Evolutionary conservation across 345 rosid genomes (phyloP), one percentile per base, ranked within the genome.

Genomic region (Euphorbia lathyris): DNA sequence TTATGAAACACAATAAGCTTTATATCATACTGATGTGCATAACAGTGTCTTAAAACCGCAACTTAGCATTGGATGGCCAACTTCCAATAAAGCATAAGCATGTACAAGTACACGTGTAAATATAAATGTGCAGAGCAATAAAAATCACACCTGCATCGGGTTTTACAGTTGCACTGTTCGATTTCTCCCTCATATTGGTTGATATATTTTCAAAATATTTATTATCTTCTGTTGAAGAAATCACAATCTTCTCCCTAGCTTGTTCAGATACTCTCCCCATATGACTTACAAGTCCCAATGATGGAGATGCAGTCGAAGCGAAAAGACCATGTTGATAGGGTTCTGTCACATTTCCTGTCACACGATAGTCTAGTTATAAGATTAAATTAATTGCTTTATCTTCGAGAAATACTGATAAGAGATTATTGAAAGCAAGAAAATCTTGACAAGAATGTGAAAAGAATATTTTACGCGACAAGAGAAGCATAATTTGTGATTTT

Each of bases 111-210:
- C 47, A 57, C 26, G 23, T 16, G 20, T 32, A 13, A 25, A 52
- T 20, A 26, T 12, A 36, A 2, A 58, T 42, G 17, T 42, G 16
- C 72, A 68, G 23, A 34, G 1, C 20, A 52, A 67, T 32, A 55
- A 42, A 45, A 67, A 22, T 53, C 23, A 23, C 75, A 81, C 82
- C 83, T 70, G 67, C 32, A 47, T 58, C 69, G 40, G 34, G 50
- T 43, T 70, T 43, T 9, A 25, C 55, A 63, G 70, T 19, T 43
- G 68, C 66, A 67, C 56, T 63, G 20, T 68, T 74, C 55, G 62
- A 29, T 58, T 61, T 68, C 66, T 55, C 30, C 51, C 22, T 65
- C 3, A 17, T 20, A 12, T 22, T 19, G 19, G 19, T 16, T 53
- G 56, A 51, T 42, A 16, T 16, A 48, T 38, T 59, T 56, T 59